Conservation (phyloP, 306 rosid species). For the Dryas octopetala region DNA sequence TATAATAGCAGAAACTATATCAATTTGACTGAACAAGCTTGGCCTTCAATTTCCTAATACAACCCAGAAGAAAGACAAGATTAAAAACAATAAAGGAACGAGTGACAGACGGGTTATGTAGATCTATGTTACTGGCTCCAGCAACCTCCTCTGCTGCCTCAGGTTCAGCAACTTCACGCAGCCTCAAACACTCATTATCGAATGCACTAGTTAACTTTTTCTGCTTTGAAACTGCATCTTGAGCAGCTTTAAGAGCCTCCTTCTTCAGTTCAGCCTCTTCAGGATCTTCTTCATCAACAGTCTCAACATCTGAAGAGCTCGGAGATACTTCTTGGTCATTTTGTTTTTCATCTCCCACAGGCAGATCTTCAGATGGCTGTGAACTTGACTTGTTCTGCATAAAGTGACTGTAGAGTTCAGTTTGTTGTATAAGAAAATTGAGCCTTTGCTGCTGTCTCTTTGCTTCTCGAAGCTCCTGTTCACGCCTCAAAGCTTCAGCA, state of each 20-base stretch:
- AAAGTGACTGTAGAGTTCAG: conserved; percentile 97
- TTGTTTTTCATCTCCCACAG: conserved; percentile 48
- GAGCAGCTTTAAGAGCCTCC: conserved; percentile 96
- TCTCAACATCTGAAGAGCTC: conserved; percentile 46
- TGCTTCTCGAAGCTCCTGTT: conserved; percentile 95
- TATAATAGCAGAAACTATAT: conserved; percentile 29
- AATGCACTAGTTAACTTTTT: conserved; percentile 76
- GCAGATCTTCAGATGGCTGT: conserved; percentile 60
- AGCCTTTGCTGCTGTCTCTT: conserved; percentile 98
- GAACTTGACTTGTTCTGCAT: conserved; percentile 92
- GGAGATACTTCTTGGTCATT: conserved; percentile 48
- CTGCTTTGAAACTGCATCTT: conserved; percentile 98
- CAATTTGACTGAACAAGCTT: conserved; percentile 20
- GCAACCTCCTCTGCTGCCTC: conserved; percentile 76
- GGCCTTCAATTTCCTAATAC: conserved; percentile 24
- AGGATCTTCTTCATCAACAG: conserved; percentile 70
- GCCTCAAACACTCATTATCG: conserved; percentile 77
- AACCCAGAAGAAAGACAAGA: not conserved
- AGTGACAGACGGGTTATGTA: conserved; percentile 81
- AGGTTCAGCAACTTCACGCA: conserved; percentile 74
- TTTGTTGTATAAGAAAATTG: conserved; percentile 97
- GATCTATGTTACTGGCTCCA: conserved; percentile 92
- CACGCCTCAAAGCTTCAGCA: conserved; percentile 93
- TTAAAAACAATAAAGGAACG: not conserved
- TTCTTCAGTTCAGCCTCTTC: conserved; percentile 89